Conservation (phyloP, 2,329 filamentous ascomycete species). For the Colletotrichum sp. region DNA sequence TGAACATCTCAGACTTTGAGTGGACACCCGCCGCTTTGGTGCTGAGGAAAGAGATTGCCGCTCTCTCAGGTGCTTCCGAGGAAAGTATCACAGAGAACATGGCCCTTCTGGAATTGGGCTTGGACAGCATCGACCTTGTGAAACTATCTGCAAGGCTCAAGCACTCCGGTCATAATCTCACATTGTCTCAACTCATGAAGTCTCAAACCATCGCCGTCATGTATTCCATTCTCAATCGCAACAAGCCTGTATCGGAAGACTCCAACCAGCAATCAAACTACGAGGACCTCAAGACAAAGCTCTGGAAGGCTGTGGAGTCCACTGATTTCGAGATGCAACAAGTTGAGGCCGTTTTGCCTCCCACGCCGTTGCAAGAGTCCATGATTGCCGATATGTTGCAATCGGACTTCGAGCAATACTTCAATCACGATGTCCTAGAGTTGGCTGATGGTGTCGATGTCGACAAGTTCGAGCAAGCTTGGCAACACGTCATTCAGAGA, state of each 20-base stretch:
- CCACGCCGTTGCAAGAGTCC: conserved; percentile 84
- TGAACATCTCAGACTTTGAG: conserved; percentile 41
- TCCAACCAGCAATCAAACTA: conserved; percentile 19
- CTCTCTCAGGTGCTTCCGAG: conserved; percentile 59
- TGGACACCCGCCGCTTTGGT: conserved; percentile 61
- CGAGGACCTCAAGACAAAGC: conserved; percentile 30
- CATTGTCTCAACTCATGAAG: conserved; percentile 80
- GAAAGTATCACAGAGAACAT: conserved; percentile 59
- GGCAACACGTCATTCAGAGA: conserved; percentile 59
- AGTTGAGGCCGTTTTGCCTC: conserved; percentile 69
- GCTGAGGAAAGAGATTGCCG: conserved; percentile 68
- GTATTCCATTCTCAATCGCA: conserved; percentile 28
- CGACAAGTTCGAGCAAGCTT: conserved; percentile 62
- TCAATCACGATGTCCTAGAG: conserved; percentile 81
- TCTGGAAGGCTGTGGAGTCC: conserved; percentile 41
- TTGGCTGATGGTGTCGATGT: conserved; percentile 61
- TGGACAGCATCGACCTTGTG: conserved; percentile 93
- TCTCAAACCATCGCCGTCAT: conserved; percentile 72
- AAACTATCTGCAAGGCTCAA: conserved; percentile 78
- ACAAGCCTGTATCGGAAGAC: conserved; percentile 2
- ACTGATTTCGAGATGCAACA: conserved; percentile 38
- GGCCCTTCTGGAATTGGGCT: conserved; percentile 79
- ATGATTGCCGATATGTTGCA: conserved; percentile 84
- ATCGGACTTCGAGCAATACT: conserved; percentile 78
- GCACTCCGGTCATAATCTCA: conserved; percentile 60